Evolutionary conservation across 495 filamentous ascomycete genomes (phyloP), one percentile per base, ranked within the genome.

Genomic region (Pseudevernia furfuracea): DNA sequence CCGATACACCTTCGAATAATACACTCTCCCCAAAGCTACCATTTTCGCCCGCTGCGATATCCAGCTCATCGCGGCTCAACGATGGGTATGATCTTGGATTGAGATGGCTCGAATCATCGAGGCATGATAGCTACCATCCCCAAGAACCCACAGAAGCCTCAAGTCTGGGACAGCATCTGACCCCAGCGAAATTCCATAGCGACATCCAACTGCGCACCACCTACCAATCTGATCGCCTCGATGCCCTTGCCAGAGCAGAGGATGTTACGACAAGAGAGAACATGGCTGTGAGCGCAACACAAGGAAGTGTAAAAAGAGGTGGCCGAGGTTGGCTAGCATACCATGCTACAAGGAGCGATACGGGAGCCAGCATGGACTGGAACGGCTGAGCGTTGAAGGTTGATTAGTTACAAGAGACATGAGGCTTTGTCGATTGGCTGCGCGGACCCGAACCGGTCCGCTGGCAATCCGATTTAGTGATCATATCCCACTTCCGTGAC

Each of bases 311-410:
- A 10, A 59, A 44, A 59, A 65, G 43, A 65, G 62, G 56, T 19
- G 38, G 46, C 41, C 30, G 62, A 25, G 53, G 62, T 60, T 65
- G 62, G 62, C 28, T 65, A 28, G 48, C 55, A 44, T 59, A 59
- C 21, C 62, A 65, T 48, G 62, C 62, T 23, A 53, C 32, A 12
- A 58, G 43, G 41, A 59, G 41, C 55, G 58, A 59, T 23, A 32
- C 32, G 23, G 57, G 62, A 32, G n/a, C n/a, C n/a, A n/a, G n/a
- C 62, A 60, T 44, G 11, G 62, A 36, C 3, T 59, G 52, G 37
- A 3, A 56, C 28, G 37, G 25, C 2, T 38, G 58, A 60, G 15
- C 4, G 28, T 53, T 1, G 2, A 21, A 17, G 25, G 12, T 12
- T 7, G 48, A 28, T 30, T 5, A 14, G 4, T 15, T 25, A 17